These are phyloP conservation scores for Termitomyces eurrhizus DNA, from an alignment of 768 basidiomycete species.

Conservation along the genomic window DNA sequence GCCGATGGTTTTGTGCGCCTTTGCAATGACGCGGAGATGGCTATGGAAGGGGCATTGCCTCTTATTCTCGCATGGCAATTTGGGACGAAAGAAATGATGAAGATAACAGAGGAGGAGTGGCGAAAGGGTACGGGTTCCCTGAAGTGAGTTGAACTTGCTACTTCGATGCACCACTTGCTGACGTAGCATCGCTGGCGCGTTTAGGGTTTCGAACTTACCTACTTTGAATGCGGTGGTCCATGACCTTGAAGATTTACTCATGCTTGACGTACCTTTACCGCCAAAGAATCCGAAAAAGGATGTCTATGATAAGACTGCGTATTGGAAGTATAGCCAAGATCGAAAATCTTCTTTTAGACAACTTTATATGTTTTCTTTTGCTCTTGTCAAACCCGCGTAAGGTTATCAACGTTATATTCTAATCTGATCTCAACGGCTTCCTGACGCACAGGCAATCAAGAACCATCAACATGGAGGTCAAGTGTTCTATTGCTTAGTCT, in stretches of 20 bases:
- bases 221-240: conserved; percentile 45
- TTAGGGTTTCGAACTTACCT: conserved; percentile 41
- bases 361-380: conserved; percentile 70
- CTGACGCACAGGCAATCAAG: conserved; percentile 48
- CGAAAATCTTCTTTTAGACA: conserved; percentile 52
- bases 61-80: conserved; percentile 77
- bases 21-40: conserved; percentile 65
- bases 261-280: conserved; percentile 42
- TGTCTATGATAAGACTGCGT: conserved; percentile 52
- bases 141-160: conserved; percentile 26
- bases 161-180: not conserved
- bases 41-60: conserved; percentile 70
- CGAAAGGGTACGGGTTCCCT: conserved; percentile 42
- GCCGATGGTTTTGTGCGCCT: conserved; percentile 70
- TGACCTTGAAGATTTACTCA: conserved; percentile 64
- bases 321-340: conserved; percentile 46
- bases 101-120: conserved; percentile 70
- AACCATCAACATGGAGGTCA: conserved; percentile 81
- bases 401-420: conserved; percentile 22
- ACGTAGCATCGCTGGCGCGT: not conserved
- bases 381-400: conserved; percentile 67
- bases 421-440: not conserved
- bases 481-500: conserved; percentile 9
- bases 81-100: conserved; percentile 67
- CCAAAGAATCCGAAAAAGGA: conserved; percentile 39